These are phyloP conservation scores for Coemansia sp. DNA, from an alignment of 192 early-diverging fungal genomes.

Conservation along the genomic window DNA sequence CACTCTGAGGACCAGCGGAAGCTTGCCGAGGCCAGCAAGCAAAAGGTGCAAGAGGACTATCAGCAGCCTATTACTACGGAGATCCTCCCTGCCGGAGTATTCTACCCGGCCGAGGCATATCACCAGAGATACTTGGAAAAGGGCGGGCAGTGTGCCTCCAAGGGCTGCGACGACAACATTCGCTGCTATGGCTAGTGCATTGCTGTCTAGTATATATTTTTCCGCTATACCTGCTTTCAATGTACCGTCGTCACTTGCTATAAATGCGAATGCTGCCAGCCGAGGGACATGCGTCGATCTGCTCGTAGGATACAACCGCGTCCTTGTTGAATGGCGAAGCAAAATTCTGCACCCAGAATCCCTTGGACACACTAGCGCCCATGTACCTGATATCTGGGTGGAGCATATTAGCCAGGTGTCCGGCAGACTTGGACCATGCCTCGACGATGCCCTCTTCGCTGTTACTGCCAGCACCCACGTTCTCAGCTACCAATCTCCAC, in stretches of 20 bases:
- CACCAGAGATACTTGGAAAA: slow-evolving; percentile 80
- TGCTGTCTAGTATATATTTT: neutral
- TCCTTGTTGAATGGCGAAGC: slow-evolving; percentile 23
- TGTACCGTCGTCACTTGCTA: neutral
- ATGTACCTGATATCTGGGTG: slow-evolving; percentile 39
- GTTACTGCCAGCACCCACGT: slow-evolving; percentile 43
- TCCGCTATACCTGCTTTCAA: neutral
- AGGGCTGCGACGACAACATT: slow-evolving; percentile 54
- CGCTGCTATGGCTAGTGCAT: slow-evolving; percentile 45
- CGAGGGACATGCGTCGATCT: slow-evolving; percentile 27
- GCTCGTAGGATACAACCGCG: neutral
- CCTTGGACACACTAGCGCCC: slow-evolving; percentile 35
- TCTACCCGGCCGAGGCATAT: slow-evolving; percentile 83
- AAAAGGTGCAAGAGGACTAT: slow-evolving; percentile 64
- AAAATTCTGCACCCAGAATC: slow-evolving; percentile 55
- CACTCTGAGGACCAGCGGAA: slow-evolving; percentile 70
- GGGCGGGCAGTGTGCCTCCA: slow-evolving; percentile 55
- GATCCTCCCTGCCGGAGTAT: slow-evolving; percentile 69
- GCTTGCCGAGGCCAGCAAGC: slow-evolving; percentile 73
- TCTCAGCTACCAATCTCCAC: slow-evolving; percentile 39
- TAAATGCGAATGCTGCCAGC: slow-evolving; percentile 19
- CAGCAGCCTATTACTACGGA: slow-evolving; percentile 66
- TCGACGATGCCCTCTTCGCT: slow-evolving; percentile 32
- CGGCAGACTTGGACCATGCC: slow-evolving; percentile 35
- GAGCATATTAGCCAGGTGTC: slow-evolving; percentile 41